phyloP scores from a whole-genome alignment of 2,329 filamentous ascomycete genomes.

The Fusarium oxysporum region DNA sequence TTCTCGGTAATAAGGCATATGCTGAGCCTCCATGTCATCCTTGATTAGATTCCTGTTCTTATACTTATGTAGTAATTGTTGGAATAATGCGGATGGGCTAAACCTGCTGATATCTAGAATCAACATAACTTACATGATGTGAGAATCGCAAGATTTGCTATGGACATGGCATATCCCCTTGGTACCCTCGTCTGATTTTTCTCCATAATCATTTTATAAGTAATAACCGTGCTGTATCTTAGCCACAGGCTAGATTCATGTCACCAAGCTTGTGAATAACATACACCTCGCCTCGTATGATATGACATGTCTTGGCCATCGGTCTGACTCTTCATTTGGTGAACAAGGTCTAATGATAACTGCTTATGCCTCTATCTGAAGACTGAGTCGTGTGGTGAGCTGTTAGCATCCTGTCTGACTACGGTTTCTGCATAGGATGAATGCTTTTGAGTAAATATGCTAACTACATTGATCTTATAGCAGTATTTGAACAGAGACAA shows the following conservation, averaged over 20 bases:
- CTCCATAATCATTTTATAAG: not conserved
- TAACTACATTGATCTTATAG: not conserved
- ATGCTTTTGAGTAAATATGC: not conserved
- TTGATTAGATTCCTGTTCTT: not conserved
- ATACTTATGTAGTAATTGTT: not conserved
- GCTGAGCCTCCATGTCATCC: not conserved
- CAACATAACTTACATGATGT: not conserved
- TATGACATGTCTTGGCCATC: not conserved
- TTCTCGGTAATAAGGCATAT: not conserved
- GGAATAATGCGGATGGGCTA: not conserved
- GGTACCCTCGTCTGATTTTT: not conserved
- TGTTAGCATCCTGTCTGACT: too few relatives aligned
- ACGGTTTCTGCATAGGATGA: not conserved
- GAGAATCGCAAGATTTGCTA: not conserved
- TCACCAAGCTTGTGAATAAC: not conserved
- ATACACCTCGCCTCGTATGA: not conserved
- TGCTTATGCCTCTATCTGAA: not conserved
- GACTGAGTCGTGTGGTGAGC: not conserved
- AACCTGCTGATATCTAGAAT: not conserved
- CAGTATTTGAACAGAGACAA: not conserved
- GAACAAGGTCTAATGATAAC: not conserved
- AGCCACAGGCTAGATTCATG: not conserved
- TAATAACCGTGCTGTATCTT: not conserved
- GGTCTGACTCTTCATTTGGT: not conserved
- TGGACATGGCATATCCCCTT: not conserved